Evolutionary conservation across 768 basidiomycete species (phyloP), one percentile per base, ranked within the genome.

Genomic region (Gymnopilus junonius): DNA sequence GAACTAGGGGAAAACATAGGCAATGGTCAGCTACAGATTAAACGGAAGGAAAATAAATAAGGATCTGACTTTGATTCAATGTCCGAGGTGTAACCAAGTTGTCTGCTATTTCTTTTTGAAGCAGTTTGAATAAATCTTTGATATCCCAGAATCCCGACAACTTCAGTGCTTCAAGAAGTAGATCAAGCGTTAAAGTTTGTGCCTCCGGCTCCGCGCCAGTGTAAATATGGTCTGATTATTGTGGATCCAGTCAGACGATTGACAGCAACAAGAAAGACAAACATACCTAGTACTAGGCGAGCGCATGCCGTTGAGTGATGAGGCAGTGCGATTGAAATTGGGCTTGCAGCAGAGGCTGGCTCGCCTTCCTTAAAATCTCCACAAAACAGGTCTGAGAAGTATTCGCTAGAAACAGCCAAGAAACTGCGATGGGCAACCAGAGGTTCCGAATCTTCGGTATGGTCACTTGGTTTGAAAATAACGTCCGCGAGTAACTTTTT

Each of bases 371-470:
- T 42, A 51, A 71, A 74, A 5, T 56, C 65, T 21, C 66, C 73
- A 14, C 66, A 70, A 59, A 81, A 77, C 17, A 66, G 55, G 50
- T 73, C 65, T 15, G 63, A 57, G 64, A 82, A 79, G 61, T 76
- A 68, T 14, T 71, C 66, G 64, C 74, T 75, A 34, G 65, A 73
- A 4, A 75, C 77, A 15, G 76, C 75, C 34, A 84, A 67, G 59
- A 80, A 79, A 3, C 71, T 61, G 4, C 79, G 77, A 65, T 83
- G 83, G 1, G 79, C 82, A 4, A 70, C 69, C n/a, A 81, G 46
- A 2, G 48, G 34, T n/a, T 43, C 59, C 4, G 59, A 66, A 17
- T 61, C 65, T 7, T 50, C 59, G 3, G 71, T 68, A 6, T 59
- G 65, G 11, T 60, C 58, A 21, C 59, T 51, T 1, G 75, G 64